These are phyloP conservation scores for Talaromyces wortmannii DNA, from an alignment of 495 filamentous ascomycete genomes.

Conservation along the genomic window DNA sequence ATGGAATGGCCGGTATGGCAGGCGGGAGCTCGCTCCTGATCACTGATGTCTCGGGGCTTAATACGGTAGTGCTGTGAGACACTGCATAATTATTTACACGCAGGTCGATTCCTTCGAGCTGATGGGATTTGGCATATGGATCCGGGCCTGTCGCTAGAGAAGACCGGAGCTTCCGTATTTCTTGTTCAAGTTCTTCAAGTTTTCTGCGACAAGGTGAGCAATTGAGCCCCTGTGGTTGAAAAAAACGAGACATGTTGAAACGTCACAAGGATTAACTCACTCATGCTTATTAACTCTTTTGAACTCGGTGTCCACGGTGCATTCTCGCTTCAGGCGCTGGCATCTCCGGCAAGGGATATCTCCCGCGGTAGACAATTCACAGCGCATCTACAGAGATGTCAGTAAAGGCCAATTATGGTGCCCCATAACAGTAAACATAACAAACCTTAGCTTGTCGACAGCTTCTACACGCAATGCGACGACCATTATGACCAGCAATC, in stretches of 20 bases:
- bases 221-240: background rate
- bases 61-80: too few relatives aligned
- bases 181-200: conserved; percentile 9
- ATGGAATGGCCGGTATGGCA: too few relatives aligned
- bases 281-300: conserved; percentile 11
- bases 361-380: conserved; percentile 8
- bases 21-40: too few relatives aligned
- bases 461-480: conserved; percentile 8
- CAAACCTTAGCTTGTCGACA: conserved; percentile 12
- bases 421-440: background rate
- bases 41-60: too few relatives aligned
- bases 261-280: conserved; percentile 1
- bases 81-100: background rate
- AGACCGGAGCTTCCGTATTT: conserved; percentile 8
- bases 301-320: conserved; percentile 8
- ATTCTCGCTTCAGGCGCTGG: conserved; percentile 6
- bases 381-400: conserved; percentile 6
- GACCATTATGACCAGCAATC: background rate
- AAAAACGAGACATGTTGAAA: background rate
- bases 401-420: background rate
- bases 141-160: conserved; percentile 1
- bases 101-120: background rate
- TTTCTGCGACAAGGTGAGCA: background rate
- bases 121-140: too few relatives aligned
- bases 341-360: conserved; percentile 6